Conservation (phyloP, 805 yeast species). For the Wickerhamomyces hampshirensis region DNA sequence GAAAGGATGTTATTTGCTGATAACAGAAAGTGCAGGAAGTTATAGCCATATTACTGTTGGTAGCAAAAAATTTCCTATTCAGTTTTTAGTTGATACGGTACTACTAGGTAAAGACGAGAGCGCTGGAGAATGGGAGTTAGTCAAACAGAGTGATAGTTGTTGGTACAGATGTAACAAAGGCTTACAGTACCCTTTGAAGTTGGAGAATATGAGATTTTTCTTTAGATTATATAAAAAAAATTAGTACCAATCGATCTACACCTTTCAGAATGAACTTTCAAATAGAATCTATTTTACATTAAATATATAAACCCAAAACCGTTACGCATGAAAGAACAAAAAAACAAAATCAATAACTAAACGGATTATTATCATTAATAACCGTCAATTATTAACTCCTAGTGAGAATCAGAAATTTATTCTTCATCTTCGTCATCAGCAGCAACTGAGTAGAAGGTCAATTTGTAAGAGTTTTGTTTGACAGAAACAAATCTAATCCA, state of each 20-base stretch:
- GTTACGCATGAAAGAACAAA: conserved; percentile 12
- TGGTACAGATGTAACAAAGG: conserved; percentile 67
- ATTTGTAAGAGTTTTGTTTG: conserved; percentile 92
- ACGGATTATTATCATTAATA: conserved; percentile 8
- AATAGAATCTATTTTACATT: conserved; percentile 17
- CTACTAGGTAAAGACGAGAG: conserved; percentile 47
- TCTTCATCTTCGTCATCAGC: conserved; percentile 96
- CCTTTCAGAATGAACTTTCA: conserved; percentile 6
- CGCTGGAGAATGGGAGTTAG: conserved; percentile 59
- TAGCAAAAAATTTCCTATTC: conserved; percentile 73
- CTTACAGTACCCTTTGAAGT: conserved; percentile 56
- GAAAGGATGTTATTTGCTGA: conserved; percentile 54
- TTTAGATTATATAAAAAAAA: conserved; percentile 65
- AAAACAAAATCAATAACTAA: conserved; percentile 13
- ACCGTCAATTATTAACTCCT: conserved; percentile 13
- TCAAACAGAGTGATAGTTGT: conserved; percentile 64
- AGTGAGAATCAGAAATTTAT: conserved; percentile 37
- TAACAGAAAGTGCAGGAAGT: conserved; percentile 88
- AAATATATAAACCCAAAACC: conserved; percentile 15
- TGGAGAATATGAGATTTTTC: conserved; percentile 87
- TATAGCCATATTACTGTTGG: conserved; percentile 79
- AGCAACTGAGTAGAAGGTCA: conserved; percentile 98
- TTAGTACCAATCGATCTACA: conserved; percentile 21
- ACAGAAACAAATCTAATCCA: conserved; percentile 99
- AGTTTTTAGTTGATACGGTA: conserved; percentile 71